Percentiles rank a stretch among this genome's conserved stretches.
Evolutionary conservation across 768 basidiomycete genomes (phyloP).

Genomic region (Daedalea quercina): DNA sequence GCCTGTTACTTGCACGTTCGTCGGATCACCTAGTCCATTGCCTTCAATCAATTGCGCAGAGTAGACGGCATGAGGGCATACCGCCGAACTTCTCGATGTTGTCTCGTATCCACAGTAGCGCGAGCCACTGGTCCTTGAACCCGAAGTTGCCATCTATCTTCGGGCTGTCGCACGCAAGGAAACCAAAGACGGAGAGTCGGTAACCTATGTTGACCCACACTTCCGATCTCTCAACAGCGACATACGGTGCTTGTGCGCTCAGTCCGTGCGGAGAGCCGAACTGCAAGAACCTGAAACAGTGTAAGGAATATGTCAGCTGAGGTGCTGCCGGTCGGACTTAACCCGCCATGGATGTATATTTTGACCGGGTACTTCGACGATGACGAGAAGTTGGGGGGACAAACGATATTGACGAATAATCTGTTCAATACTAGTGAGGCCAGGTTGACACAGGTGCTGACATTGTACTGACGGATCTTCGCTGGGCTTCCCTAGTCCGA

Average conservation of each 20-base stretch:
- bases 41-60: not conserved
- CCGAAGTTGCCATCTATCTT: conserved; percentile 68
- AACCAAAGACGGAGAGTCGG: conserved; percentile 71
- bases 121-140: conserved; percentile 82
- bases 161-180: conserved; percentile 61
- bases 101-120: conserved; percentile 61
- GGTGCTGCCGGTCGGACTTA: not conserved
- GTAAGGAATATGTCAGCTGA: not conserved
- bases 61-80: conserved; percentile 15
- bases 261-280: conserved; percentile 70
- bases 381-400: conserved; percentile 46
- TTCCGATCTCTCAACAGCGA: conserved; percentile 56
- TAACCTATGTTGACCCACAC: conserved; percentile 77
- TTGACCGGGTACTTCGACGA: conserved; percentile 49
- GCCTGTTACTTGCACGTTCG: conserved; percentile 56
- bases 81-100: conserved; percentile 70
- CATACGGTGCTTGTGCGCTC: conserved; percentile 56
- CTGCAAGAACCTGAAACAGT: conserved; percentile 55
- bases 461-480: conserved; percentile 51
- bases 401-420: conserved; percentile 58
- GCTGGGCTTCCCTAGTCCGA: conserved; percentile 59
- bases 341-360: conserved; percentile 78
- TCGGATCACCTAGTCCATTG: conserved; percentile 42
- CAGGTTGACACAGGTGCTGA: not conserved
- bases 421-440: conserved; percentile 24